Evolutionary conservation across 2,329 filamentous ascomycete genomes (phyloP).

Genomic region (Lizonia empirigonia): DNA sequence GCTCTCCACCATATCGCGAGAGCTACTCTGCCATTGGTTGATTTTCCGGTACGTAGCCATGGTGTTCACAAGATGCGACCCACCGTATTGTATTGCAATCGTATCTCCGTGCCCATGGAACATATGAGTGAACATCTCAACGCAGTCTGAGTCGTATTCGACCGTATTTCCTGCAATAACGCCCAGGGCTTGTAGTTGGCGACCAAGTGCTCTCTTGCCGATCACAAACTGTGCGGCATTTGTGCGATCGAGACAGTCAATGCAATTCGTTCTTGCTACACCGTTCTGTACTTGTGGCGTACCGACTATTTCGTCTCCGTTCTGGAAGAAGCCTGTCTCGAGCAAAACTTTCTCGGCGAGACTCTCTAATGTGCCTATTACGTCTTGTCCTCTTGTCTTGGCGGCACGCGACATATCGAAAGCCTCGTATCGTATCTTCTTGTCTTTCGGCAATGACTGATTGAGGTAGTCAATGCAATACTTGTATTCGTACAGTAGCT

Average conservation of each 20-base stretch:
- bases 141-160: slow-evolving; percentile 92
- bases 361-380: slow-evolving; percentile 86
- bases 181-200: slow-evolving; percentile 90
- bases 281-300: slow-evolving; percentile 82
- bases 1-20: slow-evolving; percentile 97
- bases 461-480: slow-evolving; percentile 90
- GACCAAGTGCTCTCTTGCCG: slow-evolving; percentile 87
- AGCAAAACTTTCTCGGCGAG: slow-evolving; percentile 88
- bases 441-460: slow-evolving; percentile 82
- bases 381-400: slow-evolving; percentile 88
- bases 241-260: slow-evolving; percentile 94
- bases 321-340: slow-evolving; percentile 92
- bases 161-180: slow-evolving; percentile 79
- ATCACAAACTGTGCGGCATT: slow-evolving; percentile 99
- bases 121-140: slow-evolving; percentile 98
- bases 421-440: slow-evolving; percentile 90
- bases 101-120: slow-evolving; percentile 96
- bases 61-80: slow-evolving; percentile 96
- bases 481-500: slow-evolving; percentile 85
- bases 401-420: slow-evolving; percentile 98
- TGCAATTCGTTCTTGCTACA: slow-evolving; percentile 93
- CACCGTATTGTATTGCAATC: slow-evolving; percentile 96
- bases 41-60: slow-evolving; percentile 99
- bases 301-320: slow-evolving; percentile 73
- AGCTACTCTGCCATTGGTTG: slow-evolving; percentile 98